Evolutionary conservation across 306 rosid genomes (phyloP).

Genomic region (Quillaja saponaria): DNA sequence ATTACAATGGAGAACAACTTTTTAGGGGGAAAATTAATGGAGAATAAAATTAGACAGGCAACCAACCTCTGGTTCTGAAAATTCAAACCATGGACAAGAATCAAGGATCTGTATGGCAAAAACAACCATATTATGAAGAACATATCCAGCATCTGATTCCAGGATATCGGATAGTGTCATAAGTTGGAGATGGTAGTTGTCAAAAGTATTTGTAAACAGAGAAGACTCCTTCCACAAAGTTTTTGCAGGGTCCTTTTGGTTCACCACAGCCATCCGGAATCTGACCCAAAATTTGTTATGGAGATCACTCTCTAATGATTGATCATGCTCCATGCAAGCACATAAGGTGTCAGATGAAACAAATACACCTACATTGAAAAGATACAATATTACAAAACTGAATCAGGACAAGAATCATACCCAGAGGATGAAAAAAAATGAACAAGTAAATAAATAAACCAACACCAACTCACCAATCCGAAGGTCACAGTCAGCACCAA

Average conservation of each 20-base stretch:
- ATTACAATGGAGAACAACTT: too few relatives aligned
- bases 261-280: conserved; percentile 61
- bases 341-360: conserved; percentile 61
- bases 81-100: conserved; percentile 73
- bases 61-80: conserved; percentile 67
- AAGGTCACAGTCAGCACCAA: conserved; percentile 62
- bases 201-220: conserved; percentile 62
- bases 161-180: conserved; percentile 69
- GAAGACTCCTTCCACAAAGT: conserved; percentile 70
- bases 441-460: neutral
- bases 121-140: conserved; percentile 54
- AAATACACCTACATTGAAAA: conserved; percentile 49
- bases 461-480: conserved; percentile 60
- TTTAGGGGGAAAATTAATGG: too few relatives aligned
- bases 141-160: conserved; percentile 63
- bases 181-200: conserved; percentile 61
- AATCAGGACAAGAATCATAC: neutral
- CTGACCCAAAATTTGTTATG: conserved; percentile 68
- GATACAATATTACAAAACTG: neutral
- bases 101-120: conserved; percentile 64
- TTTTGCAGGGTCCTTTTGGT: conserved; percentile 56
- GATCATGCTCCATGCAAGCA: conserved; percentile 63
- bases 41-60: neutral
- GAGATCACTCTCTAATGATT: conserved; percentile 53
- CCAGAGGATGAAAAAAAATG: too few relatives aligned